Evolutionary conservation across 768 basidiomycete genomes (phyloP).

Genomic region (Exidia glandulosa): DNA sequence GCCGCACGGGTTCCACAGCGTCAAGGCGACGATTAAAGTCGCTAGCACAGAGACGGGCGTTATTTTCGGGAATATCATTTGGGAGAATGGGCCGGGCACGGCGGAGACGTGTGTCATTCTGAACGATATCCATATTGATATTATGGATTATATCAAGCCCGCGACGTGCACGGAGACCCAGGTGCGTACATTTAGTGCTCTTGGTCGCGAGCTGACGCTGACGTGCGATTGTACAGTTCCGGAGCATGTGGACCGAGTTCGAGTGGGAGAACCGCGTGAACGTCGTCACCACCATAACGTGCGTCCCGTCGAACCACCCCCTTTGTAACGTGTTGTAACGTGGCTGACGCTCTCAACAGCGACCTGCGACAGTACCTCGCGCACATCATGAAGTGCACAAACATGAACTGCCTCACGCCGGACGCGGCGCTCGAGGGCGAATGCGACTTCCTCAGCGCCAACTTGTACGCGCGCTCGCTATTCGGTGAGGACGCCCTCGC

Average conservation of each 20-base stretch:
- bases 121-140: slow-evolving; percentile 96
- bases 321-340: neutral
- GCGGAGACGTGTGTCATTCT: slow-evolving; percentile 86
- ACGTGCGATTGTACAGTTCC: slow-evolving; percentile 46
- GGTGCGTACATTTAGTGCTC: slow-evolving; percentile 29
- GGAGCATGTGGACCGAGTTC: slow-evolving; percentile 99
- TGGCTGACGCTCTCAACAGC: slow-evolving; percentile 23
- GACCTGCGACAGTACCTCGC: slow-evolving; percentile 83
- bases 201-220: neutral
- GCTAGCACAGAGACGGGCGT: slow-evolving; percentile 98
- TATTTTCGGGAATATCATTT: slow-evolving; percentile 95
- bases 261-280: slow-evolving; percentile 99
- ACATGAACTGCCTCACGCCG: slow-evolving; percentile 95
- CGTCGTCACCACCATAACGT: slow-evolving; percentile 75
- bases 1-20: slow-evolving; percentile 95
- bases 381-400: slow-evolving; percentile 93
- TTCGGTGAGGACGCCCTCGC: slow-evolving; percentile 92
- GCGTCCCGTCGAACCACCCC: slow-evolving; percentile 24
- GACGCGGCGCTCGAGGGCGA: slow-evolving; percentile 82
- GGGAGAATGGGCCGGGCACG: slow-evolving; percentile 75
- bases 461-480: slow-evolving; percentile 1
- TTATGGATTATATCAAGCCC: slow-evolving; percentile 97
- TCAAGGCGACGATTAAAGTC: slow-evolving; percentile 97
- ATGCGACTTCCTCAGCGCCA: slow-evolving; percentile 68
- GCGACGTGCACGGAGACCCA: slow-evolving; percentile 92